These are phyloP conservation scores for Xylariaceae sp. DNA, from an alignment of 2,329 filamentous ascomycete genomes.

Conservation along the genomic window DNA sequence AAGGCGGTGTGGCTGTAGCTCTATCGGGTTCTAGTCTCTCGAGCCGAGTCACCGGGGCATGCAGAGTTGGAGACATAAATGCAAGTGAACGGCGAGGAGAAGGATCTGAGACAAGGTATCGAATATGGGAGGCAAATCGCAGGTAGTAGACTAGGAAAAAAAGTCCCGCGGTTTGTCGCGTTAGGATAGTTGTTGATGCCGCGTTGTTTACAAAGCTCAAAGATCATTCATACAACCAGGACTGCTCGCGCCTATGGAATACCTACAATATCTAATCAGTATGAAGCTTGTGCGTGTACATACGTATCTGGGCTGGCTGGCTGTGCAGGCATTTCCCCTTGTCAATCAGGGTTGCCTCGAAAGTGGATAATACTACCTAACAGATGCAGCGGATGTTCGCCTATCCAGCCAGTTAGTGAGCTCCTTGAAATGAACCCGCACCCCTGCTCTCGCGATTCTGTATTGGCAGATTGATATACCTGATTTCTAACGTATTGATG, in stretches of 20 bases:
- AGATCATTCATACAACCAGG: neutral
- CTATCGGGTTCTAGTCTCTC: neutral
- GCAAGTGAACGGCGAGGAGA: neutral
- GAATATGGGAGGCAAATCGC: neutral
- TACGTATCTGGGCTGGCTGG: neutral
- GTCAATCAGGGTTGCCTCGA: slow-evolving; percentile 6
- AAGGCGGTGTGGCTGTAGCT: neutral
- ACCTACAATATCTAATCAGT: no score
- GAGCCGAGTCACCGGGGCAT: neutral
- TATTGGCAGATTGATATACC: slow-evolving; percentile 7
- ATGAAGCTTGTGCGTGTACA: no score
- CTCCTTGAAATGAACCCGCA: slow-evolving; percentile 15
- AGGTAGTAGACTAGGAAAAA: neutral
- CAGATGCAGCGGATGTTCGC: slow-evolving; percentile 19
- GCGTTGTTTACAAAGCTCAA: neutral
- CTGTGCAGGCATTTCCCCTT: slow-evolving; percentile 3
- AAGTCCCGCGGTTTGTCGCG: neutral
- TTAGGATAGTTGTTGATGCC: neutral
- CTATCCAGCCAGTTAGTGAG: slow-evolving; percentile 24
- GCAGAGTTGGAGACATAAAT: neutral
- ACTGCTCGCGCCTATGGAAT: no score
- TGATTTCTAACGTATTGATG: neutral
- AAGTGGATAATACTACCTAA: slow-evolving; percentile 6
- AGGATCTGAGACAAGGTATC: neutral
- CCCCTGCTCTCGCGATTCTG: slow-evolving; percentile 17